A percentile compares a stretch with the other conserved stretches of the same genome.
Conservation (phyloP, 768 basidiomycete species). For the Lactifluus echinatus region DNA sequence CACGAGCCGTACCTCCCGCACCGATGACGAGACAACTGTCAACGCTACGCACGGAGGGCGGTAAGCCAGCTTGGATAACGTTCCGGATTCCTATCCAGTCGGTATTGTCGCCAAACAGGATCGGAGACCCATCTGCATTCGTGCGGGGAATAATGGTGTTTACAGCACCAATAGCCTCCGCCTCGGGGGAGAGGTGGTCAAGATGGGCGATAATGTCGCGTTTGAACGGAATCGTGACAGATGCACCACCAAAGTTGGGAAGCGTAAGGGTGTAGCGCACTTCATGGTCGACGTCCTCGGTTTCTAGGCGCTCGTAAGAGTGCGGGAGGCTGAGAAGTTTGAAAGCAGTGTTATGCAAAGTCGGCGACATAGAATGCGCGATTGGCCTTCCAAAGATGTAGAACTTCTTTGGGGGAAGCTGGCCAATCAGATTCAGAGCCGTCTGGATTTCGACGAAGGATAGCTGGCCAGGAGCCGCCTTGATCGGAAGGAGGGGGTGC, state of each 20-base stretch:
- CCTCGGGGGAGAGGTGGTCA: constrained; percentile 71
- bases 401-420: constrained; percentile 64
- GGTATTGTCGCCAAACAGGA: constrained; percentile 89
- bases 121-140: constrained; percentile 33
- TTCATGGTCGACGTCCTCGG: constrained; percentile 51
- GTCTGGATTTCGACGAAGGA: constrained; percentile 80
- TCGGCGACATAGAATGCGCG: constrained; percentile 82
- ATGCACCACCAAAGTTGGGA: constrained; percentile 86
- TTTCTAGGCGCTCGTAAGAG: constrained; percentile 72
- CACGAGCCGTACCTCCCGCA: constrained; percentile 90
- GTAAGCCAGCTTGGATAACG: constrained; percentile 38
- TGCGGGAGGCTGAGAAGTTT: constrained; percentile 76
- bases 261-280: constrained; percentile 53
- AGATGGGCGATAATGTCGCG: constrained; percentile 80
- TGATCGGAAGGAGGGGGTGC: constrained; percentile 75
- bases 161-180: constrained; percentile 83
- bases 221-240: constrained; percentile 95
- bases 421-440: constrained; percentile 73
- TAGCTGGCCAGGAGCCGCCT: constrained; percentile 91
- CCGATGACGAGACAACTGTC: constrained; percentile 78
- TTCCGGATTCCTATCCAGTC: constrained; percentile 87
- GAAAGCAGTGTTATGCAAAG: constrained; percentile 88
- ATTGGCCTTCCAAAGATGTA: constrained; percentile 90
- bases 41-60: constrained; percentile 29
- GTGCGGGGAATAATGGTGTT: constrained; percentile 75